Base-by-base conservation (phyloP, 352 stramenopile species). In the Pythium dissotocum region DNA sequence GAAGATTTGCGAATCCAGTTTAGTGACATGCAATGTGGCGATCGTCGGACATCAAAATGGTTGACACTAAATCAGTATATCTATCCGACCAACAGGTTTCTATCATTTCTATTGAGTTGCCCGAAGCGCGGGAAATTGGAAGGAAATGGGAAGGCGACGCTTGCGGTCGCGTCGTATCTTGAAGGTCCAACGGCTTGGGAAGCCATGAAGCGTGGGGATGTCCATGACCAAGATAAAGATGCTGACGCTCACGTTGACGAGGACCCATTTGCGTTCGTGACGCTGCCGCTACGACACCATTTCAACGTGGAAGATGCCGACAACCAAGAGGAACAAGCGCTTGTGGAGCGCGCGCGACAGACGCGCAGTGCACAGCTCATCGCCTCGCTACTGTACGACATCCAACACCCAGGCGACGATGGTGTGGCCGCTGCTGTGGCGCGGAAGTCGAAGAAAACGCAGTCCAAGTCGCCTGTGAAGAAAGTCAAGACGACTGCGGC, bases 351-450 rank as follows among this genome's bases (percentile, higher is more conserved):
- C 3, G 83, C 83, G 33, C 79, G 86, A 8, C 72, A 75, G 18
- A 73, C 71, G 6, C 78, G 84, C 64, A 94, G 83, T 30, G 86
- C 86, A 4, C 38, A 73, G 61, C 61, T 92, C 8, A 75, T 90
- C 0, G 67, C 78, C 0, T 71, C 40, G 36, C 70, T 80, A 21
- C 57, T 72, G 4, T 66, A 67, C 75, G 18, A 66, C 48, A 9
- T 24, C 64, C 32, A 28, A 12, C 48, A n/a, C 48, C 54, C 33
- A 24, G 33, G 13, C 7, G 40, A 18, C 4, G 12, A 53, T 53
- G 46, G 18, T 18, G 0, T 6, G 2, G 6, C 6, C 9, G 18
- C 21, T 24, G 18, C 32, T 1, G 49, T 54, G 51, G 36, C 6
- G 24, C 6, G 18, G 59, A 42, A 61, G 35, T 16, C 53, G 46